A percentile compares a stretch with the other conserved stretches of the same genome.
Evolutionary conservation across 2,329 filamentous ascomycete species (phyloP).

Genomic region (Metarhizium anisopliae): DNA sequence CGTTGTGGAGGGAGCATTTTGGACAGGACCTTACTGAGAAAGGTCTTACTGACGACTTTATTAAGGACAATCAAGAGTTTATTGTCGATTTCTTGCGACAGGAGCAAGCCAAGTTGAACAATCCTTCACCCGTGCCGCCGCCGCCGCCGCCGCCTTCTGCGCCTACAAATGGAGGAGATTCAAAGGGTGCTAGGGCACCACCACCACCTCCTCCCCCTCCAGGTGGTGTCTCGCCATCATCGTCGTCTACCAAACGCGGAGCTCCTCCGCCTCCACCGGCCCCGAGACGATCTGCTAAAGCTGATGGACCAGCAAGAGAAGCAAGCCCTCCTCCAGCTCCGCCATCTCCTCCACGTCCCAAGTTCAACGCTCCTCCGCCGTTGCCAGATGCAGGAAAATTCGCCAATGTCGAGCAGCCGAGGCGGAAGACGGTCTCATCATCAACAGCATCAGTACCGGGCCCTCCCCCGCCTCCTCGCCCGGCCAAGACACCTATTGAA

Average conservation of each 20-base stretch:
- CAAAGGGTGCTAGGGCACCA: constrained; percentile 22
- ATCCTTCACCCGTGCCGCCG: constrained; percentile 13
- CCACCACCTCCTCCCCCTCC: constrained; percentile 24
- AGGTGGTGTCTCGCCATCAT: constrained; percentile 3
- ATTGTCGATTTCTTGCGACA: constrained; percentile 56
- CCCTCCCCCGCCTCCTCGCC: constrained; percentile 31
- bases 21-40: constrained; percentile 54
- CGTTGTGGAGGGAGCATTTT: constrained; percentile 56
- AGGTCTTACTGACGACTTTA: constrained; percentile 57
- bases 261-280: constrained; percentile 33
- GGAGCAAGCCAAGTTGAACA: constrained; percentile 35
- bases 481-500: constrained; percentile 63
- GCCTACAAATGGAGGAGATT: constrained; percentile 23
- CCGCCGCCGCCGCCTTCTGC: constrained; percentile 14
- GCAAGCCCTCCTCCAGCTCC: constrained; percentile 56
- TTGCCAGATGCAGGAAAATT: constrained; percentile 85
- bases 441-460: constrained; percentile 12
- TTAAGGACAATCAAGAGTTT: constrained; percentile 59
- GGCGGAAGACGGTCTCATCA: constrained; percentile 15
- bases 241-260: constrained; percentile 10
- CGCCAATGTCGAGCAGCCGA: constrained; percentile 43
- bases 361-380: constrained; percentile 79
- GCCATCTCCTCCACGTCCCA: constrained; percentile 46
- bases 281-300: constrained; percentile 47
- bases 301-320: constrained; percentile 56